phyloP scores from a whole-genome alignment of 768 basidiomycete species.

The Dentipellis sp. region DNA sequence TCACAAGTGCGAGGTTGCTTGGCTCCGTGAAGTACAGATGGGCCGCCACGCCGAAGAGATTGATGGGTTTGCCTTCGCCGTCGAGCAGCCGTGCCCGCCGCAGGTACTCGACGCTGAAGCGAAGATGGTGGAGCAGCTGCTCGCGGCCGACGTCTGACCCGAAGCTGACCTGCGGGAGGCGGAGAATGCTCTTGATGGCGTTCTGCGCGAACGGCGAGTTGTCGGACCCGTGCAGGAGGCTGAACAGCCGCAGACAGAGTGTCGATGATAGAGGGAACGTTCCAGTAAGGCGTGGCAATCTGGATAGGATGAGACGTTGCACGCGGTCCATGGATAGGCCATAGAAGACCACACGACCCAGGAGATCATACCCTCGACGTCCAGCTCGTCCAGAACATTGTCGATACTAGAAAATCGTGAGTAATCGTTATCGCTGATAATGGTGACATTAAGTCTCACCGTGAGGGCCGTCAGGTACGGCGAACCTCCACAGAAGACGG shows the following conservation, averaged over 20 bases:
- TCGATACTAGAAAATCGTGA: constrained; percentile 38
- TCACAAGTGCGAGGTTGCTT: constrained; percentile 56
- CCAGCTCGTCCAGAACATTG: constrained; percentile 71
- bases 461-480: constrained; percentile 51
- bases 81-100: constrained; percentile 47
- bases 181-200: constrained; percentile 42
- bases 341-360: constrained; percentile 68
- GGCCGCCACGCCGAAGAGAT: constrained; percentile 43
- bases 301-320: constrained; percentile 54
- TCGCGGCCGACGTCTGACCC: constrained; percentile 42
- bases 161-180: constrained; percentile 51
- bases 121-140: constrained; percentile 54
- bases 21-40: constrained; percentile 63
- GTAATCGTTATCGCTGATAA: constrained; percentile 3
- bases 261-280: constrained; percentile 63
- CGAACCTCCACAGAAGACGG: constrained; percentile 56
- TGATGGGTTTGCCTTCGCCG: constrained; percentile 43
- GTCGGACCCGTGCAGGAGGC: constrained; percentile 53
- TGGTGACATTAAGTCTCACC: constrained; percentile 25
- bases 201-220: constrained; percentile 37
- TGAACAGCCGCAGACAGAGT: constrained; percentile 53
- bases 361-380: constrained; percentile 58
- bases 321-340: constrained; percentile 56
- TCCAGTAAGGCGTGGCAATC: constrained; percentile 49
- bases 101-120: constrained; percentile 67